These are phyloP conservation scores for Isabelozyma rhagii DNA, from an alignment of 805 yeast species.

Conservation along the genomic window DNA sequence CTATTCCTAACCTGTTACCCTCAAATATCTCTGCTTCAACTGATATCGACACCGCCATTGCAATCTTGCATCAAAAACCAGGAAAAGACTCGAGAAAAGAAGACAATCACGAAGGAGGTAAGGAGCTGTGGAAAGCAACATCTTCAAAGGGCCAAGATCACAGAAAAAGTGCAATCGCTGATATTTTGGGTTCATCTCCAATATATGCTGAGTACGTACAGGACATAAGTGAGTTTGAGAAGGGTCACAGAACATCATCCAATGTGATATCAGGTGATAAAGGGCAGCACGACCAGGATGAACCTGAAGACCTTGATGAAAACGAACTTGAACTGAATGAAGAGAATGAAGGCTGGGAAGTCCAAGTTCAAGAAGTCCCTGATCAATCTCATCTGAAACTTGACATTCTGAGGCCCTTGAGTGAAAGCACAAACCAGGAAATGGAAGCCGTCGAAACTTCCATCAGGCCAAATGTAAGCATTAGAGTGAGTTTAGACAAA, in stretches of 20 bases:
- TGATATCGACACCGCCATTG: conserved; percentile 3
- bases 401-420: too few species aligned
- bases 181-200: background rate
- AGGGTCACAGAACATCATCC: background rate
- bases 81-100: background rate
- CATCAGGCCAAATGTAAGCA: too few species aligned
- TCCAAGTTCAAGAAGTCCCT: too few species aligned
- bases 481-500: too few species aligned
- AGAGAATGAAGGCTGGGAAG: background rate
- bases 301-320: background rate
- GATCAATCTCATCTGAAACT: too few species aligned
- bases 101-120: too few species aligned
- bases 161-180: background rate
- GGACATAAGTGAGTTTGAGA: conserved; percentile 14
- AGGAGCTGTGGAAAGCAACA: too few species aligned
- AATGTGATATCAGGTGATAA: too few species aligned
- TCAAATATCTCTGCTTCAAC: conserved; percentile 16
- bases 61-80: background rate
- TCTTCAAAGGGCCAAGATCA: background rate
- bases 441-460: too few species aligned
- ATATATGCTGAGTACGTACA: conserved; percentile 11
- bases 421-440: too few species aligned
- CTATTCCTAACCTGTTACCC: conserved; percentile 9
- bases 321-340: background rate
- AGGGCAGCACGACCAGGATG: too few species aligned